Evolutionary conservation across 371 early-diverging fungal species (phyloP), one percentile per base, ranked within the genome.

Genomic region (Syncephalastrum sp.): DNA sequence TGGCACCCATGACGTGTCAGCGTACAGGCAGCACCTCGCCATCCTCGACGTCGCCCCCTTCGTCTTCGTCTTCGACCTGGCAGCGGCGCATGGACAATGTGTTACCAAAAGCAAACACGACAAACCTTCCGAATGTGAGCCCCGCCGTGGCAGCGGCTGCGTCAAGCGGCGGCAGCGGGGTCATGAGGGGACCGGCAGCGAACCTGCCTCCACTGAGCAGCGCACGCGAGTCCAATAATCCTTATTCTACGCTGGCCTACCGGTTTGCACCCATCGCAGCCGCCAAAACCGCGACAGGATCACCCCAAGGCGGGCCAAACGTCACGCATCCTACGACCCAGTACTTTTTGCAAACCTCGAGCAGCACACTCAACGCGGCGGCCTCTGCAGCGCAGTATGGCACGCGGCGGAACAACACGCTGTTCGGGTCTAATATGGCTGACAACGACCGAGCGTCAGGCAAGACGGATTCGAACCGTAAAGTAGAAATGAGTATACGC

Each of bases 281-380:
- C 4, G 43, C 60, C 5, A 33, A 48, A 50, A 53, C 27, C 21
- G 56, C 59, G n/a, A 59, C 66, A 15, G 65, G 50, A 10, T 43
- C 51, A 10, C 56, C 65, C 15, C 62, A 49, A 19, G 49, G 57
- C 16, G 47, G 46, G 15, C 59, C 56, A 6, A 55, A 57, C 49
- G 66, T 70, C 59, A 63, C 65, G 0, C 66, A 66, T 53, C 70
- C 70, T 8, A 58, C 70, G 12, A 57, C 57, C 3, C 66, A 65
- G 21, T 70, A 70, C 47, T 67, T 59, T 51, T 43, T 64, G 33
- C 64, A 70, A 25, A 70, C 70, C 3, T 65, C 66, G 2, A 65
- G 65, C 49, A 61, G 63, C 24, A 65, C 65, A 1, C 57, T 70
- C 3, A 70, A 70, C 43, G 66, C 66, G 10, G 66, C 66, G 7